Evolutionary conservation across 2,329 filamentous ascomycete species (phyloP), one percentile per base, ranked within the genome.

Genomic region (Aspergillus texensis): DNA sequence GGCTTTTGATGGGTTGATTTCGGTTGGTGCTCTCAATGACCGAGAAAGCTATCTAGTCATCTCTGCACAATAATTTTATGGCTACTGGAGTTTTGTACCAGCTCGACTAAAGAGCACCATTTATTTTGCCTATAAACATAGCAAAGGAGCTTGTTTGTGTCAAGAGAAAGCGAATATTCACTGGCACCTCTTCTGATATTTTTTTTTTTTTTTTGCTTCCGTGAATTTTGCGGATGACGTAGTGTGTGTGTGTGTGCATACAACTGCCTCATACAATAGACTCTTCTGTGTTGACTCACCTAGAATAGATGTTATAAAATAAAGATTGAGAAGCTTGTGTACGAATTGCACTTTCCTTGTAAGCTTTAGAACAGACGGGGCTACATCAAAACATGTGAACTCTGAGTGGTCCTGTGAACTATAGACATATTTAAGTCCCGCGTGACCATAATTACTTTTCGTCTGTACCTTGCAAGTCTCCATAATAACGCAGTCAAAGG

Each of bases 121-220:
- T 32, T 9, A 14, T 8, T 30, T 30, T 52, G 3, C 16, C 19
- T 52, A 32, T 32, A 52, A 52, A 32, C 2, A 5, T 52, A 62
- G 14, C 26, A 65, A 39, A 62, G 46, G 36, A 66, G n/a, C 28
- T 52, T 12, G 19, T 30, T 30, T 16, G 6, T 14, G 12, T 28
- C 24, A 28, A 28, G 21, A 45, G n/a, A 24, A 24, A 45, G 43
- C 21, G 43, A 46, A 12, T 2, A n/a, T 41, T 41, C 39, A 41
- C 16, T 6, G 6, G 19, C 19, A 41, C 39, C 3, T 41, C 39
- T n/a, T 48, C 16, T 9, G 3, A 26, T 12, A 3, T 16, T 26
- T n/a, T 41, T 11, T 19, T 16, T 26, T n/a, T 41, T 11, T 19
- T 39, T 36, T 12, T 36, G 12, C 34, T 36, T 36, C 34, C 12